Percentiles rank a stretch among this genome's conserved stretches.
Conservation (phyloP, 495 filamentous ascomycete genomes). For the Tetracladium setigerum region DNA sequence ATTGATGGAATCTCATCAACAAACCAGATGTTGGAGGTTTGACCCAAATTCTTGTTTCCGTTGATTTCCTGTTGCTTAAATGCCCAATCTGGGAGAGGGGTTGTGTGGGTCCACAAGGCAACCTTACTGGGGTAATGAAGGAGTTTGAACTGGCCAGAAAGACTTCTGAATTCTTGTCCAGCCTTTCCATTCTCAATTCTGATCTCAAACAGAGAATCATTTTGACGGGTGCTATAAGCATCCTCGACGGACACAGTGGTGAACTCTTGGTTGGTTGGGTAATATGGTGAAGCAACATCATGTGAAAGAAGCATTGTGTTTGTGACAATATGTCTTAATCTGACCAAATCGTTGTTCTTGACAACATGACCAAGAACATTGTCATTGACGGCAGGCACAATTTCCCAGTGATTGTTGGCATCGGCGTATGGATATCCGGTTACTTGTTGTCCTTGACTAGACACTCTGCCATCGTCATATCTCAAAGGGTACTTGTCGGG, state of each 20-base stretch:
- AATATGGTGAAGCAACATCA: conserved; percentile 96
- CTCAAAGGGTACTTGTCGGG: conserved; percentile 80
- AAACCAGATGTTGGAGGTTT: conserved; percentile 90
- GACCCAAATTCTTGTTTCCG: conserved; percentile 91
- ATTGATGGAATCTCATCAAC: conserved; percentile 85
- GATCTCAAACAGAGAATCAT: conserved; percentile 91
- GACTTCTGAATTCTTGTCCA: conserved; percentile 77
- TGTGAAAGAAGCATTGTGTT: conserved; percentile 87
- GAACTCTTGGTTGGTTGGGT: conserved; percentile 97
- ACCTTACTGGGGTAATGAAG: conserved; percentile 90
- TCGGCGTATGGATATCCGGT: conserved; percentile 98
- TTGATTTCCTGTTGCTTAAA: conserved; percentile 98
- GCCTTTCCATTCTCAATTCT: conserved; percentile 80
- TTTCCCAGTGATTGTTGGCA: conserved; percentile 98
- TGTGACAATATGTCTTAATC: conserved; percentile 81
- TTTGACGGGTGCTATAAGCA: conserved; percentile 68
- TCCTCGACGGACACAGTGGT: conserved; percentile 70
- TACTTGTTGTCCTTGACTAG: conserved; percentile 95
- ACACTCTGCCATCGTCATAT: conserved; percentile 96
- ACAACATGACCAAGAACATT: conserved; percentile 52
- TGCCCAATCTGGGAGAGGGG: conserved; percentile 90
- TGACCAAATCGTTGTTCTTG: conserved; percentile 78
- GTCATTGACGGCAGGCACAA: conserved; percentile 61
- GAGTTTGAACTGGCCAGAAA: conserved; percentile 89
- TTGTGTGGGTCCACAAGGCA: conserved; percentile 97